Conservation (phyloP, 495 filamentous ascomycete genomes). For the Stereocaulon alpinum region DNA sequence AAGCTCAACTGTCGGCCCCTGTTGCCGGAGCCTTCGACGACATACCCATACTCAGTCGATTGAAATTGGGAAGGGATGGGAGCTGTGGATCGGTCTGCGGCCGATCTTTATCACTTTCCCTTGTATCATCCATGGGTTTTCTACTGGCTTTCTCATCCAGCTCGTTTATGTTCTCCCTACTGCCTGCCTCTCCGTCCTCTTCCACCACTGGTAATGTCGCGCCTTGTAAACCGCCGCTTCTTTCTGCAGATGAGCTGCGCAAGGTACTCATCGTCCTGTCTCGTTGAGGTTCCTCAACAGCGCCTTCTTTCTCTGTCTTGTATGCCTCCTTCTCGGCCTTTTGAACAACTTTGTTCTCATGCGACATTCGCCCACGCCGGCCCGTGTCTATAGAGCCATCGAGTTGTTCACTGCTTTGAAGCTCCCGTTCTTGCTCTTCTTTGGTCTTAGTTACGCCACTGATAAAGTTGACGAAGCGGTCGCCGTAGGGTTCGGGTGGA, state of each 20-base stretch:
- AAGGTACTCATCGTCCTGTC: constrained; percentile 41
- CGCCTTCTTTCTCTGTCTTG: constrained; percentile 36
- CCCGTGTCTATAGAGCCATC: constrained; percentile 27
- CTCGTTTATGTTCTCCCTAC: constrained; percentile 31
- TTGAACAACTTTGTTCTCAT: constrained; percentile 41
- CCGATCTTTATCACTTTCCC: constrained; percentile 32
- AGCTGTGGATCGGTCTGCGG: constrained; percentile 16
- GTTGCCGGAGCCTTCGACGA: background rate
- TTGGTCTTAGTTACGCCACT: constrained; percentile 76
- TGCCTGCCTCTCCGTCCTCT: constrained; percentile 74
- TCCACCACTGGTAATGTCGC: constrained; percentile 84
- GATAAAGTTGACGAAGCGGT: constrained; percentile 91
- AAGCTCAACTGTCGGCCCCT: constrained; percentile 16
- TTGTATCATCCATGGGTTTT: constrained; percentile 28
- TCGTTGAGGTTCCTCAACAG: constrained; percentile 43
- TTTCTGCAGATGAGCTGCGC: constrained; percentile 44
- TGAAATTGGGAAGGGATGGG: constrained; percentile 18
- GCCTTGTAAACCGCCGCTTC: constrained; percentile 41
- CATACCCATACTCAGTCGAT: constrained; percentile 18
- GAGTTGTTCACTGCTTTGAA: constrained; percentile 38
- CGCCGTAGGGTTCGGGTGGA: constrained; percentile 84
- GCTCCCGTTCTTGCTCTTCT: constrained; percentile 65
- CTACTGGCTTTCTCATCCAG: constrained; percentile 9
- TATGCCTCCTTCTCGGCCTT: constrained; percentile 40
- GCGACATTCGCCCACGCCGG: constrained; percentile 27